phyloP scores from a whole-genome alignment of 495 filamentous ascomycete genomes.

The Neurospora discreta region DNA sequence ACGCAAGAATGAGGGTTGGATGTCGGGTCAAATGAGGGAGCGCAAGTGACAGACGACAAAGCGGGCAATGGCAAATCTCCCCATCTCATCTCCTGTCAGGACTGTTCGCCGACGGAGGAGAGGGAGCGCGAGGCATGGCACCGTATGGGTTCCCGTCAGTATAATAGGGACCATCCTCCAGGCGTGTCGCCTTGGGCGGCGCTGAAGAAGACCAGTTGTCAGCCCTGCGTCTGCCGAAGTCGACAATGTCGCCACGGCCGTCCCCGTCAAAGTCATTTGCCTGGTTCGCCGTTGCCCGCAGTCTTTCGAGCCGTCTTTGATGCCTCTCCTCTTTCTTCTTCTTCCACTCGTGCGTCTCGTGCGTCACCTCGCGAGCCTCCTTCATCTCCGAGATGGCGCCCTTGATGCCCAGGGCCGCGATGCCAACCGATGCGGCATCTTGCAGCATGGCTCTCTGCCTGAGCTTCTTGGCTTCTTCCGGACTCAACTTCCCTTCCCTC shows the following conservation, averaged over 20 bases:
- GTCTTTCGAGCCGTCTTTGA: conserved; percentile 27
- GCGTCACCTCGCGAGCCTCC: conserved; percentile 30
- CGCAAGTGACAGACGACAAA: not conserved
- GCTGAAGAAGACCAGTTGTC: conserved; percentile 28
- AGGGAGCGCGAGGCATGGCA: conserved; percentile 18
- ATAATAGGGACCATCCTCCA: conserved; percentile 36
- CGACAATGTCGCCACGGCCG: conserved; percentile 14
- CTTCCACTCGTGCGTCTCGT: conserved; percentile 33
- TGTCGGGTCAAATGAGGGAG: not conserved
- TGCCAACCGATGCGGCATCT: conserved; percentile 68
- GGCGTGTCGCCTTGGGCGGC: conserved; percentile 21
- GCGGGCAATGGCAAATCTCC: not conserved
- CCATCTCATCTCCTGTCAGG: conserved; percentile 25
- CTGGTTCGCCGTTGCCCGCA: conserved; percentile 5
- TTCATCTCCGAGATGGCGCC: conserved; percentile 59
- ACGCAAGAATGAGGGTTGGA: not conserved
- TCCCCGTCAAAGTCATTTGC: conserved; percentile 2
- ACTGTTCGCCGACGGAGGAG: conserved; percentile 32
- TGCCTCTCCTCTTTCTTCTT: conserved; percentile 30
- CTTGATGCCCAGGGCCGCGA: conserved; percentile 80
- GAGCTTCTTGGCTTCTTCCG: conserved; percentile 62
- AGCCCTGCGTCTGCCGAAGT: conserved; percentile 26
- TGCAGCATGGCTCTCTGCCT: conserved; percentile 63
- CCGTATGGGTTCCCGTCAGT: conserved; percentile 43
- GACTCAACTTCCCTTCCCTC: conserved; percentile 59